Conservation (phyloP, 2,329 filamentous ascomycete species). For the Beauveria asiatica region DNA sequence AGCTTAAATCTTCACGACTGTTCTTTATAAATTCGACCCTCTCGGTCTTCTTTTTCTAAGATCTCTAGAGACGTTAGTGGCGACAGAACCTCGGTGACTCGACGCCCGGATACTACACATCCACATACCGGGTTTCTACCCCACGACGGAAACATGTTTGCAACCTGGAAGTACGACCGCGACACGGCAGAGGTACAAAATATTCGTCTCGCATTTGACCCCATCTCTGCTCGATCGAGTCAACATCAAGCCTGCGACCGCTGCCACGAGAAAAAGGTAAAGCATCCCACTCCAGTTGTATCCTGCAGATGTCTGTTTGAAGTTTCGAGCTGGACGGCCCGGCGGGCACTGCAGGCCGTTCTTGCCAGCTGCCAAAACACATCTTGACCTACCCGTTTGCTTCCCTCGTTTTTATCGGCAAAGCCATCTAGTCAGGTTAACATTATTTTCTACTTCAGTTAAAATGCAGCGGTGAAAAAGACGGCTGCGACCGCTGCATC, state of each 20-base stretch:
- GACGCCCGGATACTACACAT: not conserved
- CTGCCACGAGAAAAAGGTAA: constrained; percentile 32
- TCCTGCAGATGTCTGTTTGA: not conserved
- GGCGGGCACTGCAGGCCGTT: not conserved
- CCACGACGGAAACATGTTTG: constrained; percentile 22
- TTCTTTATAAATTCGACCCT: not conserved
- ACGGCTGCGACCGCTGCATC: constrained; percentile 28
- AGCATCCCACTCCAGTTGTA: not conserved
- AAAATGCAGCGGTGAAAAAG: constrained; percentile 30
- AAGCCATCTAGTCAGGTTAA: not conserved
- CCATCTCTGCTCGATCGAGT: constrained; percentile 29
- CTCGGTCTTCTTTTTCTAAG: not conserved
- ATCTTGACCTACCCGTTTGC: not conserved
- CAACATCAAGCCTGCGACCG: constrained; percentile 31
- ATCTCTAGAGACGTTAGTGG: not conserved
- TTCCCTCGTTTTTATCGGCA: no score
- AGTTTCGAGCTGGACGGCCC: not conserved
- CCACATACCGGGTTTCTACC: not conserved
- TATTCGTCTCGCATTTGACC: constrained; percentile 28
- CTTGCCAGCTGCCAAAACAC: constrained; percentile 3
- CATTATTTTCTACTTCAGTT: constrained; percentile 18
- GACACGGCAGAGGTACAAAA: constrained; percentile 30
- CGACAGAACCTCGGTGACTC: not conserved
- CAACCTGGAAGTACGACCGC: constrained; percentile 31
- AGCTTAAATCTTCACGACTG: not conserved